Base-by-base conservation (phyloP, 1,284 basidiomycete genomes). In the Heliocybe sulcata region DNA sequence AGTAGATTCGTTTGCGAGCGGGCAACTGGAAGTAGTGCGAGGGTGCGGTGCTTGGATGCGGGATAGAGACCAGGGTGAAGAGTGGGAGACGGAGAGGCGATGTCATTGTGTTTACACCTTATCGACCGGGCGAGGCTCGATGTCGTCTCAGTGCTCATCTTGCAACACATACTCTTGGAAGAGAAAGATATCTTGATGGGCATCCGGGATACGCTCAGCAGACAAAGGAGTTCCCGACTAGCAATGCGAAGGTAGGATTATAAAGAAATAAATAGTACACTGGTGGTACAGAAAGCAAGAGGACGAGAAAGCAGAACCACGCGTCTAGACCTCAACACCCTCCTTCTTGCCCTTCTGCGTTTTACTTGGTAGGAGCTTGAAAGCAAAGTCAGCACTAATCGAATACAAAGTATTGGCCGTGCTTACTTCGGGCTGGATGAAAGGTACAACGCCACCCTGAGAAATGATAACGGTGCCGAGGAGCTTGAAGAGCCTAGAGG, bases 361-460 rank as follows among this genome's bases (percentile, higher is more conserved):
- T 65, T 79, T 80, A 59, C 71, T 72, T 22, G 77, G 79, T 22
- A 80, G 63, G 25, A 82, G 70, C 67, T 80, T 20, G 45, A 60
- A 53, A 50, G 55, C 9, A 12, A 9, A 23, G 51, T 33, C 19
- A 48, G 45, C 53, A 55, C 3, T 35, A 53, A 33, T 53, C 54
- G 3, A 50, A 55, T 26, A 31, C 25, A 50, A 35, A n/a, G 45
- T 50, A 14, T 42, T 35, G 51, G 55, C 35, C 16, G 45, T 42
- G 54, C 62, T 12, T 55, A 65, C 63, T 52, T 67, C 74, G 11
- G 72, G 67, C 54, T 72, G 67, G 59, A 85, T 85, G 62, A 81
- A 79, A 53, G 92, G 92, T 45, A 94, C 83, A 56, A 94, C 92
- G 84, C 92, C 92, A 75, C 92, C 92, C 67, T 94, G 91, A 23